phyloP scores from a whole-genome alignment of 2,329 filamentous ascomycete genomes.

The Fusarium sp. region DNA sequence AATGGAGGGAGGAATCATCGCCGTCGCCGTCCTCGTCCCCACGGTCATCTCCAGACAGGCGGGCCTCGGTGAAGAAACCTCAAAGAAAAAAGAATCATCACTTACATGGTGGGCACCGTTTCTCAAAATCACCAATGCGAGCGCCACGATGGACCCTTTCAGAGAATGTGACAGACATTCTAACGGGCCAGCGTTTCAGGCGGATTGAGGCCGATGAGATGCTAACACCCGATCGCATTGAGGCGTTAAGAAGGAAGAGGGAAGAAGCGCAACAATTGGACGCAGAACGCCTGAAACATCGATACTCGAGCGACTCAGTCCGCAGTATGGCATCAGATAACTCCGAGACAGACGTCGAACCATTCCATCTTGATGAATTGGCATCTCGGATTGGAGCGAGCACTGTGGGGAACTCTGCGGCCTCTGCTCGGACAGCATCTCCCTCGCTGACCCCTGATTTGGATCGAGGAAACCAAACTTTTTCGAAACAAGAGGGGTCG shows the following conservation, averaged over 20 bases:
- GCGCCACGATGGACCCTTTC: constrained; percentile 64
- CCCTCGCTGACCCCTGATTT: constrained; percentile 18
- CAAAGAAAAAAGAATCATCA: constrained; percentile 53
- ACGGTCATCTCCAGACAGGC: constrained; percentile 39
- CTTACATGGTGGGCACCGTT: constrained; percentile 13
- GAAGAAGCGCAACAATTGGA: constrained; percentile 41
- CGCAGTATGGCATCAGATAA: constrained; percentile 40
- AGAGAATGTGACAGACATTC: constrained; percentile 68
- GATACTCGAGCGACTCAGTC: constrained; percentile 41
- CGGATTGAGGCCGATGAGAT: constrained; percentile 70
- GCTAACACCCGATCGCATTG: constrained; percentile 64
- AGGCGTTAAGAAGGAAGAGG: constrained; percentile 56
- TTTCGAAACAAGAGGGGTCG: constrained; percentile 25
- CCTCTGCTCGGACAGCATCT: constrained; percentile 18
- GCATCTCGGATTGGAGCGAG: constrained; percentile 55
- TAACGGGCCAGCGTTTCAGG: constrained; percentile 66
- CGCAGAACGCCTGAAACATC: constrained; percentile 27
- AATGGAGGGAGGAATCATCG: constrained; percentile 16
- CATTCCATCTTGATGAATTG: constrained; percentile 63
- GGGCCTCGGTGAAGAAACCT: constrained; percentile 54
- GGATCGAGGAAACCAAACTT: constrained; percentile 44
- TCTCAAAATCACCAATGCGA: constrained; percentile 33
- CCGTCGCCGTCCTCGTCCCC: constrained; percentile 24
- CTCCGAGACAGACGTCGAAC: constrained; percentile 57
- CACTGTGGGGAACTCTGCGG: constrained; percentile 35